Conservation (phyloP, 352 stramenopile genomes). For the Peronospora belbahrii region DNA sequence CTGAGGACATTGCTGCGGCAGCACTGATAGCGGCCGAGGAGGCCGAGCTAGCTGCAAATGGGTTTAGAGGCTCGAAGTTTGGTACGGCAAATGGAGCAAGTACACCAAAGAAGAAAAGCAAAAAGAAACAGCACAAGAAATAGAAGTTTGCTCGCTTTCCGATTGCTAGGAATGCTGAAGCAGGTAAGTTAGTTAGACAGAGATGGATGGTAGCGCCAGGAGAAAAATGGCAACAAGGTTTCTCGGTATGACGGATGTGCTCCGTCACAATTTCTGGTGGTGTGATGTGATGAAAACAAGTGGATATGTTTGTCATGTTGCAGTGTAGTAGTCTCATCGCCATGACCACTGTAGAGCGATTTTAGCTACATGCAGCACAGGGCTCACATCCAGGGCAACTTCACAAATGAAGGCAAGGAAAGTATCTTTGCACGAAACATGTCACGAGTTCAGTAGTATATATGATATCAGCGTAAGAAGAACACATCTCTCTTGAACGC, state of each 20-base stretch:
- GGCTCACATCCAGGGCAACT: no score
- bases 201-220: conserved; percentile 2
- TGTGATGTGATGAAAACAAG: background rate
- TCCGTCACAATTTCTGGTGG: background rate
- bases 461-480: no score
- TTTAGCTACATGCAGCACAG: no score
- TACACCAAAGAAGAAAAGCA: conserved; percentile 43
- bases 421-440: no score
- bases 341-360: no score
- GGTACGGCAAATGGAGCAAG: conserved; percentile 15
- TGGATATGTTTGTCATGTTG: conserved; percentile 1
- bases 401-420: no score
- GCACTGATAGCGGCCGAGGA: conserved; percentile 26
- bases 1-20: conserved; percentile 21
- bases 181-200: conserved; percentile 25
- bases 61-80: conserved; percentile 11
- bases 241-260: conserved; percentile 2
- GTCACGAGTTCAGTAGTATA: no score
- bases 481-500: no score
- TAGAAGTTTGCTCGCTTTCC: conserved; percentile 23
- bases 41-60: conserved; percentile 19
- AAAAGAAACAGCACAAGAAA: conserved; percentile 40
- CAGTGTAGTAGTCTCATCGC: background rate
- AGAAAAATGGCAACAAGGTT: conserved; percentile 8
- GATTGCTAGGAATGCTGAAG: conserved; percentile 8